A percentile compares a stretch with the other conserved stretches of the same genome.
Conservation (phyloP, 169 alveolate genomes). For the Plasmodium sp. region DNA sequence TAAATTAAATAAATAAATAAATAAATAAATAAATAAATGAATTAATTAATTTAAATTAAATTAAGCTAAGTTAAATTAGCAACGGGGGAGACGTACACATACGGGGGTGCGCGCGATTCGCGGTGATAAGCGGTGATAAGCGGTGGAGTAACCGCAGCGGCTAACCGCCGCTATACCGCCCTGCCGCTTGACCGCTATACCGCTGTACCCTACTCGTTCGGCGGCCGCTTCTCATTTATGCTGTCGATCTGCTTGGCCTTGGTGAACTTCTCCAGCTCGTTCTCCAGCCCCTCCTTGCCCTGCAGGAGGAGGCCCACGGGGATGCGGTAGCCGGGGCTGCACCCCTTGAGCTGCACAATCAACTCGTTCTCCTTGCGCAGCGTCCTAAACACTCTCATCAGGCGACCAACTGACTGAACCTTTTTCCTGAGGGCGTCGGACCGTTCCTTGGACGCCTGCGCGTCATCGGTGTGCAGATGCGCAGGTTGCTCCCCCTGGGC, state of each 20-base stretch:
- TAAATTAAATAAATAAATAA: too few species aligned
- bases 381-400: slow-evolving; percentile 85
- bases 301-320: slow-evolving; percentile 94
- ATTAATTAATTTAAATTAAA: too few species aligned
- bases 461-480: not conserved
- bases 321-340: slow-evolving; percentile 95
- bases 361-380: slow-evolving; percentile 92
- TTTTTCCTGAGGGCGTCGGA: slow-evolving; percentile 89
- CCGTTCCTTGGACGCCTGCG: slow-evolving; percentile 79
- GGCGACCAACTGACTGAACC: slow-evolving; percentile 88
- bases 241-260: slow-evolving; percentile 86
- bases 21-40: too few species aligned
- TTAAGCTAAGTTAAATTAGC: not conserved
- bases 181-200: not conserved
- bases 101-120: not conserved
- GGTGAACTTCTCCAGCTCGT: slow-evolving; percentile 86
- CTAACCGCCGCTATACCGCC: not conserved
- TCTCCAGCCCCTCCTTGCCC: slow-evolving; percentile 92
- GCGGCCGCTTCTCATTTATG: slow-evolving; percentile 88
- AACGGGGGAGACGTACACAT: not conserved
- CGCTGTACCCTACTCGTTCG: slow-evolving; percentile 1
- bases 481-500: not conserved
- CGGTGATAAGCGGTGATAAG: not conserved
- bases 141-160: not conserved
- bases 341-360: slow-evolving; percentile 93